Conservation (phyloP, 1,139 yeast species). For the Geotrichum cucujoidarum region DNA sequence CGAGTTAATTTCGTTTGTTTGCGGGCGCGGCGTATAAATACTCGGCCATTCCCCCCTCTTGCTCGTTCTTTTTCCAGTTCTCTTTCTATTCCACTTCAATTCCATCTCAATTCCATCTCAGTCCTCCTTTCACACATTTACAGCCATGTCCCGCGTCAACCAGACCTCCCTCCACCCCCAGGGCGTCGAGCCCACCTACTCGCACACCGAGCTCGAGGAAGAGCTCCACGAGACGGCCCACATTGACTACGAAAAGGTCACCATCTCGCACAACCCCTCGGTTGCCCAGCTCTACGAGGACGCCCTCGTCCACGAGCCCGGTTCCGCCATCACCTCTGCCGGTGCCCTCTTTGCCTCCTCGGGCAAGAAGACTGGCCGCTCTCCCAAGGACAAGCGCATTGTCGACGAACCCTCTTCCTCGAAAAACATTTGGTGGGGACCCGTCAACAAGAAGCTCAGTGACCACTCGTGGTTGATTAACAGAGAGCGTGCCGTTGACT, state of each 20-base stretch:
- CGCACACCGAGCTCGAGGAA: constrained; percentile 40
- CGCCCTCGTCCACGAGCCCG: constrained; percentile 75
- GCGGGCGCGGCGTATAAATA: constrained; percentile 3
- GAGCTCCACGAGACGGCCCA: constrained; percentile 40
- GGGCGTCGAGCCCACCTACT: constrained; percentile 39
- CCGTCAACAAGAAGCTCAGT: constrained; percentile 91
- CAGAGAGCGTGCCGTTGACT: constrained; percentile 95
- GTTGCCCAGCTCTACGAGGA: constrained; percentile 93
- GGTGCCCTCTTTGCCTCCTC: constrained; percentile 97
- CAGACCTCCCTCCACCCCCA: constrained; percentile 41
- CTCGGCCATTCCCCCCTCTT: background rate
- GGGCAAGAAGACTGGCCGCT: constrained; percentile 95
- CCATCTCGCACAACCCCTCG: constrained; percentile 80
- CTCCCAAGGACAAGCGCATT: constrained; percentile 97
- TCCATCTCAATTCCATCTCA: background rate
- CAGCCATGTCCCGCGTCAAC: constrained; percentile 39
- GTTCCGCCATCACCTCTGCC: constrained; percentile 86
- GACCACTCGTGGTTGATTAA: constrained; percentile 95
- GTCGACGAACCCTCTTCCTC: constrained; percentile 88
- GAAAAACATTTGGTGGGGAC: constrained; percentile 97
- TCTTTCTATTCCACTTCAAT: background rate
- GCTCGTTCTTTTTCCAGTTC: constrained; percentile 1
- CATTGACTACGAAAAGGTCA: constrained; percentile 40
- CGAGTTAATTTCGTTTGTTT: too few species aligned
- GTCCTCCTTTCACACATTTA: background rate